Evolutionary conservation across 192 early-diverging fungal genomes (phyloP).

Genomic region (Coemansia interrupta): DNA sequence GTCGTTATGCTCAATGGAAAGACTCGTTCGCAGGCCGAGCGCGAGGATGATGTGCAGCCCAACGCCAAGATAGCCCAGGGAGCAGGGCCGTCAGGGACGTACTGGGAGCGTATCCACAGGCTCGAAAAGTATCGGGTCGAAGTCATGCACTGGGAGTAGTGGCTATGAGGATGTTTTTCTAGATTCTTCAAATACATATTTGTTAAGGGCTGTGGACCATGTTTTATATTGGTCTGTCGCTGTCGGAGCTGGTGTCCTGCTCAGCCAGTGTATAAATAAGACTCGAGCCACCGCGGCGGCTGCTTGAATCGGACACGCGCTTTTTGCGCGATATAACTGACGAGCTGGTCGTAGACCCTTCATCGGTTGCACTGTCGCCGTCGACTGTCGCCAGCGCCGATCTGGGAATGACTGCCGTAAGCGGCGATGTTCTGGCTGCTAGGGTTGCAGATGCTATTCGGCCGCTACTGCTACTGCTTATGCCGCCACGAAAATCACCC

Average conservation of each 20-base stretch:
- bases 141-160: constrained; percentile 46
- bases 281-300: constrained; percentile 19
- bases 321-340: constrained; percentile 23
- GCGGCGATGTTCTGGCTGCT: background rate
- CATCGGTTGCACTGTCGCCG: constrained; percentile 47
- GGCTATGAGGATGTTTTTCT: too few species aligned
- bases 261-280: constrained; percentile 35
- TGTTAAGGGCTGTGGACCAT: background rate
- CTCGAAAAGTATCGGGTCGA: constrained; percentile 53
- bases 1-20: constrained; percentile 46
- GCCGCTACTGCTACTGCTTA: background rate
- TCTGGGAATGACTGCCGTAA: background rate
- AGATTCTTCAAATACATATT: background rate
- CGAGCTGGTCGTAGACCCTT: constrained; percentile 44
- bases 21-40: constrained; percentile 46
- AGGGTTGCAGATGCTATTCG: background rate
- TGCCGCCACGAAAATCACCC: background rate
- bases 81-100: constrained; percentile 31
- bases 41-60: constrained; percentile 21
- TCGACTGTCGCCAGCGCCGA: constrained; percentile 9
- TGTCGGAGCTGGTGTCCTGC: constrained; percentile 36
- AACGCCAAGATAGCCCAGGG: constrained; percentile 47
- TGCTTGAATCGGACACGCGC: constrained; percentile 6
- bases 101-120: constrained; percentile 52
- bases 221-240: constrained; percentile 1